Conservation (phyloP, 2,329 filamentous ascomycete genomes). For the Pseudogymnoascus sp. region DNA sequence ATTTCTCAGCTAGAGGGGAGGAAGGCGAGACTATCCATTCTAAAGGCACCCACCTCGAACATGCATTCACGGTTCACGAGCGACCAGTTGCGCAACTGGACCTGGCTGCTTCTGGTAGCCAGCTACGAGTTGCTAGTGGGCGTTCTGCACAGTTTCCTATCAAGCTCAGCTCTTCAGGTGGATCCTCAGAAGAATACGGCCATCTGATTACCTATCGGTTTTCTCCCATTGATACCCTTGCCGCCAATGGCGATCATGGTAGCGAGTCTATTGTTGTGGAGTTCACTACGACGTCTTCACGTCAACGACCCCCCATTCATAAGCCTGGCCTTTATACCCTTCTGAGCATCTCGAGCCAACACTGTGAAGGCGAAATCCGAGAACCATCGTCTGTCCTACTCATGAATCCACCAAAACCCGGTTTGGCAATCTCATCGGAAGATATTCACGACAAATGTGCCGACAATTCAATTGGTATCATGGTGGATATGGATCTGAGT, state of each 20-base stretch:
- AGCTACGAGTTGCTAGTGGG: slow-evolving; percentile 76
- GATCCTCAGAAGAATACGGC: slow-evolving; percentile 49
- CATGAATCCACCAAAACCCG: slow-evolving; percentile 82
- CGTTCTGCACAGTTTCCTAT: slow-evolving; percentile 61
- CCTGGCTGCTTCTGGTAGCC: slow-evolving; percentile 70
- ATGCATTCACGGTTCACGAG: slow-evolving; percentile 78
- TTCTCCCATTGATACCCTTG: slow-evolving; percentile 62
- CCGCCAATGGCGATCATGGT: slow-evolving; percentile 61
- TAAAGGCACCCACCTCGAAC: slow-evolving; percentile 56
- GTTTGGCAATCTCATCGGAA: slow-evolving; percentile 63
- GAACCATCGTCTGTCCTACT: slow-evolving; percentile 92
- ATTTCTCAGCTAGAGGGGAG: slow-evolving; percentile 58
- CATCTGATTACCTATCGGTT: slow-evolving; percentile 77
- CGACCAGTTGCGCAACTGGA: slow-evolving; percentile 64
- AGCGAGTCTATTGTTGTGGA: slow-evolving; percentile 48
- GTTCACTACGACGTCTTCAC: slow-evolving; percentile 51
- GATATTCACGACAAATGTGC: slow-evolving; percentile 93
- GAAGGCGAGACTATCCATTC: slow-evolving; percentile 55
- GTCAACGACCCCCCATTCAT: slow-evolving; percentile 59
- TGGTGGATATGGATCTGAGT: slow-evolving; percentile 80
- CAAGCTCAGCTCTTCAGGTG: slow-evolving; percentile 55
- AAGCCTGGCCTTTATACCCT: slow-evolving; percentile 81
- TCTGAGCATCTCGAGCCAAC: slow-evolving; percentile 67
- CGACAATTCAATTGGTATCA: slow-evolving; percentile 82
- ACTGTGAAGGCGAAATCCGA: slow-evolving; percentile 78